A percentile compares a stretch with the other conserved stretches of the same genome.
phyloP scores from a whole-genome alignment of 208 protist species.

The Crithidia bombi region DNA sequence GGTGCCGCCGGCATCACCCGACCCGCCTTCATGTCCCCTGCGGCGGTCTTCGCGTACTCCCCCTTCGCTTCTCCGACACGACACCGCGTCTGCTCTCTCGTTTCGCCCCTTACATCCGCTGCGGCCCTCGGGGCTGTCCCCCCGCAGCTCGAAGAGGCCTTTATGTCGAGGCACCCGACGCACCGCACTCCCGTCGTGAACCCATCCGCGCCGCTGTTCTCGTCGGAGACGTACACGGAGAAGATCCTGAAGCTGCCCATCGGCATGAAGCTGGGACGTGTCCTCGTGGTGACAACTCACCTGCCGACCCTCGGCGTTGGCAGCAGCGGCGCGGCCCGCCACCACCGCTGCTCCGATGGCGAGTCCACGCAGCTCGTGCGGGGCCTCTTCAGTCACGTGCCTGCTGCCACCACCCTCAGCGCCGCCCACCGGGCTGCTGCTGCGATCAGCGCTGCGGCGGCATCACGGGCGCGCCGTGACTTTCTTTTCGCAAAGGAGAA shows the following conservation, averaged over 20 bases:
- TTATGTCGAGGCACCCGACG: neutral
- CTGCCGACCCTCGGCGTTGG: neutral
- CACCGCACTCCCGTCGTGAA: slow-evolving; percentile 23
- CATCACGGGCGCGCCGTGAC: neutral
- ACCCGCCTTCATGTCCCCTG: neutral
- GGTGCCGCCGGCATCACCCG: slow-evolving; percentile 8
- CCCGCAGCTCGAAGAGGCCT: neutral
- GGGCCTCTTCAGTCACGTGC: slow-evolving; percentile 29
- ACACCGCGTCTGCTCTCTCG: slow-evolving; percentile 6
- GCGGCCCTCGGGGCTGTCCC: neutral
- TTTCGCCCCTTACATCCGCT: slow-evolving; percentile 2
- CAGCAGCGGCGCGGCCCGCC: no score
- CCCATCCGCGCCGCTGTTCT: slow-evolving; percentile 25
- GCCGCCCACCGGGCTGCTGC: slow-evolving; percentile 16
- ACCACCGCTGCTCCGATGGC: neutral
- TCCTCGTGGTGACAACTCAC: slow-evolving; percentile 5
- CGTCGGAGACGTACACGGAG: slow-evolving; percentile 29
- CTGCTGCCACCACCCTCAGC: slow-evolving; percentile 14
- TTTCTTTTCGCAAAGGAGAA: no score
- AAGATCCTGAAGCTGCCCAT: slow-evolving; percentile 20
- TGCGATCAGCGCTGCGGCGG: slow-evolving; percentile 3
- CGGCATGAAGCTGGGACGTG: slow-evolving; percentile 25
- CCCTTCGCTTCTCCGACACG: neutral
- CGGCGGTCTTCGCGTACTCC: neutral
- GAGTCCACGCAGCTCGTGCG: slow-evolving; percentile 17